phyloP scores from a whole-genome alignment of 352 stramenopile genomes.

The Globisporangium cylindrosporum region DNA sequence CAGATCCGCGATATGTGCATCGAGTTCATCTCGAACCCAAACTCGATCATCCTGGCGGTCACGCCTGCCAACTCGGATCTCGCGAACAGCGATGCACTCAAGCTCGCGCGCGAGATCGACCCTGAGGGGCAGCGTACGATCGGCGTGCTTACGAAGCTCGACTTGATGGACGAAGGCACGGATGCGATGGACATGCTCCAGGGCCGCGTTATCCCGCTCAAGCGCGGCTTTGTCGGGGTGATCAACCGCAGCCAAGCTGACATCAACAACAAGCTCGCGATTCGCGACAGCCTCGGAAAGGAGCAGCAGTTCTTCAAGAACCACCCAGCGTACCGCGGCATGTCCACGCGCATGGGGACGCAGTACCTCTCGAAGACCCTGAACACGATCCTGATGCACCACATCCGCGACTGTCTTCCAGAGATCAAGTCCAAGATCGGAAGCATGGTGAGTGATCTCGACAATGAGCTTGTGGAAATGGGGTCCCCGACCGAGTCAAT shows the following conservation, averaged over 20 bases:
- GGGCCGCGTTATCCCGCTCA: constrained; percentile 96
- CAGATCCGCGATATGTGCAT: constrained; percentile 99
- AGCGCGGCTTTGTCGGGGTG: constrained; percentile 97
- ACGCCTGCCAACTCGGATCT: constrained; percentile 99
- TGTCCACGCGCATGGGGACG: constrained; percentile 95
- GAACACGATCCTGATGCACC: constrained; percentile 99
- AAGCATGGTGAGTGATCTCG: constrained; percentile 94
- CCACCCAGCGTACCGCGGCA: constrained; percentile 93
- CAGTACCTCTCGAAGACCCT: constrained; percentile 95
- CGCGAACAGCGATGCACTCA: constrained; percentile 98
- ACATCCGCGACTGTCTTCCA: constrained; percentile 98
- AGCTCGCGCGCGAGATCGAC: constrained; percentile 94
- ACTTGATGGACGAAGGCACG: constrained; percentile 99
- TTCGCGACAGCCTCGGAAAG: constrained; percentile 94
- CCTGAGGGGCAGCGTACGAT: constrained; percentile 95
- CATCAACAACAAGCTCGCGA: constrained; percentile 95
- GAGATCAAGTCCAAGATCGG: constrained; percentile 98
- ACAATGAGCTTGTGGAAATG: constrained; percentile 95
- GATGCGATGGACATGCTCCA: constrained; percentile 97
- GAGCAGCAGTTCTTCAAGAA: constrained; percentile 97
- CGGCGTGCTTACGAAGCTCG: constrained; percentile 99
- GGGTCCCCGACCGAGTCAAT: constrained; percentile 89
- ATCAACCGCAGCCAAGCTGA: constrained; percentile 99
- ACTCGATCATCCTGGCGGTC: constrained; percentile 99
- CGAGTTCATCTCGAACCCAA: constrained; percentile 98